phyloP scores from a whole-genome alignment of 1,284 basidiomycete species.

The Ganoderma sp. region DNA sequence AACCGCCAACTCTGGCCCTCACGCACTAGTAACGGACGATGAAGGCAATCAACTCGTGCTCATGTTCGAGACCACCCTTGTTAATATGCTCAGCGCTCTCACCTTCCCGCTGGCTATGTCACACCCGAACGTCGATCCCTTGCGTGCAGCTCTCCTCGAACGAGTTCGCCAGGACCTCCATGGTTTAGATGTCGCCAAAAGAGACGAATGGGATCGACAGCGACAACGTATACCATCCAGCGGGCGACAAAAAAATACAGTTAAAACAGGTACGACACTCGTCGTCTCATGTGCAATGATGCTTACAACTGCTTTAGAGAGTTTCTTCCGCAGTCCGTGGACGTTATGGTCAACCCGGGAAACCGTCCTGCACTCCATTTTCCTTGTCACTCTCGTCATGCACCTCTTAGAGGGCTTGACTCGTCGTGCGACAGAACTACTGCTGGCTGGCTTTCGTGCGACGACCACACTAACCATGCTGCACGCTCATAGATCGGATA shows the following conservation, averaged over 20 bases:
- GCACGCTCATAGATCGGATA: not conserved
- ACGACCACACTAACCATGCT: not conserved
- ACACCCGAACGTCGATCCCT: no score
- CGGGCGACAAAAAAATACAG: no score
- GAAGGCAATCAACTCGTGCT: no score
- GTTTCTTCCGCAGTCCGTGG: not conserved
- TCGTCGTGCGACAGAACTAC: not conserved
- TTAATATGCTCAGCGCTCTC: no score
- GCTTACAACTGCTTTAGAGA: not conserved
- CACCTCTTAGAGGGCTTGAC: not conserved
- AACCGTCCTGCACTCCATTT: not conserved
- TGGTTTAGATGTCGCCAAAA: not conserved
- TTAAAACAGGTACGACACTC: no score
- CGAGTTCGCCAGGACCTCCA: not conserved
- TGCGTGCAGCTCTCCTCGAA: no score
- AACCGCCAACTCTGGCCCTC: no score
- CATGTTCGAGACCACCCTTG: no score
- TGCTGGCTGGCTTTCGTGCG: not conserved
- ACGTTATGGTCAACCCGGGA: not conserved
- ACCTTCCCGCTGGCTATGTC: no score
- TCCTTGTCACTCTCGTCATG: not conserved
- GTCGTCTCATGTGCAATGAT: no score
- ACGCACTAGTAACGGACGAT: no score
- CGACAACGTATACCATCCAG: not conserved
- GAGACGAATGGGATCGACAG: not conserved